Evolutionary conservation across 2,329 filamentous ascomycete genomes (phyloP), one percentile per base, ranked within the genome.

Genomic region (Pestalotiopsis sp.): DNA sequence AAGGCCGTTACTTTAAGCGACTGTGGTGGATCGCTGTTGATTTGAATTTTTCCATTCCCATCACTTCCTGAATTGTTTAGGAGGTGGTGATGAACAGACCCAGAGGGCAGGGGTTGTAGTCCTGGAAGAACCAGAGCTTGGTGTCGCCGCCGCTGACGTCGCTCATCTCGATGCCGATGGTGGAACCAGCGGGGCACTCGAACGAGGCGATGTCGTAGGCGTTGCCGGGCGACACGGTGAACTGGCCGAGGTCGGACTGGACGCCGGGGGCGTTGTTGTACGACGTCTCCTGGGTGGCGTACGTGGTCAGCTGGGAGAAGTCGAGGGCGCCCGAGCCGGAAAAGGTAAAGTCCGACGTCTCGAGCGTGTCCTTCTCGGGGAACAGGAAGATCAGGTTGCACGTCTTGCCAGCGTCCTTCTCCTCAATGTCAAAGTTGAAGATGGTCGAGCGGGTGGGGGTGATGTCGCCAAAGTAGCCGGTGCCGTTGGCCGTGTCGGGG

Each of bases 351-450:
- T 83, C 82, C 0, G 89, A 90, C 1, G 89, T 90, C 78, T 88
- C 79, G n/a, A 91, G 85, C 41, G 90, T 78, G 17, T 82, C 74
- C 70, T 87, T 49, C 7, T 58, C 78, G 12, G 91, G 91, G 79
- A 92, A 87, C 59, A 92, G 83, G 86, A 93, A 92, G 68, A 90
- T 80, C 4, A 92, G 80, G 64, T 83, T 85, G 81, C 90, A 93
- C 4, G 81, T 87, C 80, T 88, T 87, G 73, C 86, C 87, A n/a
- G 80, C 73, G 73, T 86, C 87, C 7, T 81, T 73, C 73, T 88
- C 84, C 1, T 86, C 87, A 59, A 93, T 87, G 75, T 91, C 89
- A 79, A 93, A 93, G 82, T 91, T 91, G 86, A 91, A 92, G 75
- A 92, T 86, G 14, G 86, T 86, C 6, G 86, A 87, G 63, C 86